Conservation (phyloP, 225 moss, liverwort and hornwort species). For the Rhytidiadelphus loreus region DNA sequence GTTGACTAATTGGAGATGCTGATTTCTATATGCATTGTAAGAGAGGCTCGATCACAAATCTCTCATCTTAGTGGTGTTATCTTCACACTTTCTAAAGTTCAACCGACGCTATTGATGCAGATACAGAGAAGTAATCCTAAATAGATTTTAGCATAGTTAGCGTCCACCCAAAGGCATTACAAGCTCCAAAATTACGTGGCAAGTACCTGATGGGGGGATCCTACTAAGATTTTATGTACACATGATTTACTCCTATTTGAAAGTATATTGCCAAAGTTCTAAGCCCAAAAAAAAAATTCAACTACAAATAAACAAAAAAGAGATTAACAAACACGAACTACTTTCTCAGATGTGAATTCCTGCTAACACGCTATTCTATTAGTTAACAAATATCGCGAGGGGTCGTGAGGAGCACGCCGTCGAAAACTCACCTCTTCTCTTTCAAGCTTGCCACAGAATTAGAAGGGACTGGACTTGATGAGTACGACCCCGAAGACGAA, state of each 20-base stretch:
- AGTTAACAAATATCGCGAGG: neutral
- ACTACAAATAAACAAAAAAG: neutral
- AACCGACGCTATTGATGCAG: neutral
- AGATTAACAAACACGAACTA: neutral
- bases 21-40: neutral
- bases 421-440: constrained; percentile 31
- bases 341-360: neutral
- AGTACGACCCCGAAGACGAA: constrained; percentile 18
- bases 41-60: neutral
- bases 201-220: neutral
- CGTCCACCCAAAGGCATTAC: neutral
- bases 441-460: constrained; percentile 34
- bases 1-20: neutral
- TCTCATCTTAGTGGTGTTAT: neutral
- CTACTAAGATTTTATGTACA: neutral
- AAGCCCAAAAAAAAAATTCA: neutral
- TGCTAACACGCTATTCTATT: neutral
- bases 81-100: neutral
- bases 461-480: constrained; percentile 18
- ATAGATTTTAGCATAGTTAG: neutral
- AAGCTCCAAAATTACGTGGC: neutral
- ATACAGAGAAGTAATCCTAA: neutral
- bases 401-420: neutral
- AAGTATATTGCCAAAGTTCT: neutral
- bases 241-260: neutral